Conservation (phyloP, 2,329 filamentous ascomycete genomes). For the Alternaria gansuensis region DNA sequence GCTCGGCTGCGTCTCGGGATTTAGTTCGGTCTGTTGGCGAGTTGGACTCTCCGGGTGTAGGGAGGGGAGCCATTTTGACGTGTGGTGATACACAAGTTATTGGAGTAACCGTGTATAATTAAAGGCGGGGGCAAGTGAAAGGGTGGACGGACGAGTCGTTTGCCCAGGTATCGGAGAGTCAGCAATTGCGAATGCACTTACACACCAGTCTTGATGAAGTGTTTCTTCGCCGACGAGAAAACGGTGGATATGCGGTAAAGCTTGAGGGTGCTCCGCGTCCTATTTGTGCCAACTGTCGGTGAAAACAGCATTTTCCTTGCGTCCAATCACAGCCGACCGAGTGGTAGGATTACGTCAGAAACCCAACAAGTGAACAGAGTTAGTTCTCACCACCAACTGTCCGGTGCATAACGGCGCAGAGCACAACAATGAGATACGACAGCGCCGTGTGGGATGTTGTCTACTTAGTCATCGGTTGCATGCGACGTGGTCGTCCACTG, state of each 20-base stretch:
- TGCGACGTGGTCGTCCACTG: conserved; percentile 1
- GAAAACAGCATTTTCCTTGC: conserved; percentile 14
- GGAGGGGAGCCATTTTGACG: conserved; percentile 34
- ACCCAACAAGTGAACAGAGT: conserved; percentile 1
- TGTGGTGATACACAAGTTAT: conserved; percentile 2
- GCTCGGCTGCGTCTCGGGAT: conserved; percentile 48
- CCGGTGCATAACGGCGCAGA: background rate
- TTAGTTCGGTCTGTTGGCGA: conserved; percentile 29
- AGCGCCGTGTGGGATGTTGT: background rate
- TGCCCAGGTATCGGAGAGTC: conserved; percentile 4
- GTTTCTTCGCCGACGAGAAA: background rate
- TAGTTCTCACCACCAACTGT: conserved; percentile 5
- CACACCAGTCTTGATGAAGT: conserved; percentile 7
- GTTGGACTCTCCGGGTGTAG: conserved; percentile 32
- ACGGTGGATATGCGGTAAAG: conserved; percentile 10
- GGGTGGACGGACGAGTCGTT: background rate
- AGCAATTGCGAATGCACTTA: conserved; percentile 11
- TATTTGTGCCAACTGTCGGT: conserved; percentile 19
- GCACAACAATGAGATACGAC: background rate
- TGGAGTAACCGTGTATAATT: background rate
- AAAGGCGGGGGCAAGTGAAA: background rate
- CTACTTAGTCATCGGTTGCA: background rate
- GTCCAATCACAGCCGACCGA: conserved; percentile 15
- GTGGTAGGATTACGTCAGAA: conserved; percentile 16
- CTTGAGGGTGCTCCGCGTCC: conserved; percentile 11